Percentiles rank a stretch among this genome's conserved stretches.
phyloP scores from a whole-genome alignment of 148 eudicot species.

The Hydrangea macrophylla region DNA sequence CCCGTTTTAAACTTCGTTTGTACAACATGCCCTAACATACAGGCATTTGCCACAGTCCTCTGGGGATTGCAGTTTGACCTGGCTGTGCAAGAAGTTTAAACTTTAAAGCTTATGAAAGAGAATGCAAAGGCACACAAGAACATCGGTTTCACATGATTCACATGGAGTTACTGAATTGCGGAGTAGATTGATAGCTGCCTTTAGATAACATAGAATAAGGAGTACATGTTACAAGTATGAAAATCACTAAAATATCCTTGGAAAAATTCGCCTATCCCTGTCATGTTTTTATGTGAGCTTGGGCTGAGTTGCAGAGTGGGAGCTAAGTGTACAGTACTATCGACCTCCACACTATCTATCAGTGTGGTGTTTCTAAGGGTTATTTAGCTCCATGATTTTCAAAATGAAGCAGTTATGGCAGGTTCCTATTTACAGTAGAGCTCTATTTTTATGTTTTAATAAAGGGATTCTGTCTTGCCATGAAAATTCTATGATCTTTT shows the following conservation, averaged over 20 bases:
- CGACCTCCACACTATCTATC: neutral
- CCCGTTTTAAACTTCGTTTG: neutral
- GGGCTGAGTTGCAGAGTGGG: too few relatives aligned
- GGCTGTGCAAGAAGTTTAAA: neutral
- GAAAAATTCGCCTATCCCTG: neutral
- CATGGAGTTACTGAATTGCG: too few relatives aligned
- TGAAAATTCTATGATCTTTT: neutral
- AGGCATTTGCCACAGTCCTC: neutral
- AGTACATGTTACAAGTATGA: too few relatives aligned
- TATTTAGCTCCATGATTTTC: neutral
- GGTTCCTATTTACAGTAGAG: neutral
- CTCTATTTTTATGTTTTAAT: neutral
- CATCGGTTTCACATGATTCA: too few relatives aligned
- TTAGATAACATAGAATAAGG: too few relatives aligned
- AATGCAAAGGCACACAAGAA: neutral
- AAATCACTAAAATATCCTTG: too few relatives aligned
- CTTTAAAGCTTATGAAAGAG: neutral
- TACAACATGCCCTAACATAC: neutral
- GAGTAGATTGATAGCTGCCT: too few relatives aligned
- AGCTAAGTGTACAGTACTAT: too few relatives aligned
- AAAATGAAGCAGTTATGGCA: neutral
- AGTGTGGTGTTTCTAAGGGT: neutral
- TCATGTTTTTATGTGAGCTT: neutral
- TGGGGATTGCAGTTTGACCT: neutral
- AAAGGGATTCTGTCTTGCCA: neutral